Evolutionary conservation across 1,284 basidiomycete genomes (phyloP), one percentile per base, ranked within the genome.

Genomic region (Cystobasidiaceae sp.): DNA sequence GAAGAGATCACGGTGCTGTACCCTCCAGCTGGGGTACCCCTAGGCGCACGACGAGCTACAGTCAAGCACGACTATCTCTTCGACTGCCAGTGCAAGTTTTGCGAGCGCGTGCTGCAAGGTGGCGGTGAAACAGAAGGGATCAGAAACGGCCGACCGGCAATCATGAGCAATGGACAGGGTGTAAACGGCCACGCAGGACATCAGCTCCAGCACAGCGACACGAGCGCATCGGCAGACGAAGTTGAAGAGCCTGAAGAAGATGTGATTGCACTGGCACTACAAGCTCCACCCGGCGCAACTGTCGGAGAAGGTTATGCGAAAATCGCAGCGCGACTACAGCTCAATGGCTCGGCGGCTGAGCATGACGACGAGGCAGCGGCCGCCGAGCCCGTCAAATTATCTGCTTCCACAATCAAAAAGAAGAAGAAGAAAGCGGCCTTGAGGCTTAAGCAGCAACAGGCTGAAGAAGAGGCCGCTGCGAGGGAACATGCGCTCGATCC

Each of bases 1-100:
- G 63, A 66, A 58, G 63, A 66, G 30, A 66, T 66, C 27, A 66
- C 65, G 32, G 45, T 67, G n/a, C 25, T 41, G 32, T 67, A 67
- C 41, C 30, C 52, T 23, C 45, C 49, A 8, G 30, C 65, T n/a
- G 9, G 23, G 4, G 19, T 30, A 7, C 48, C 59, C 37, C 25
- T 63, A n/a, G 43, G 34, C 13, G 37, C 51, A 25, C 48, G 65
- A 9, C 65, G 48, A 17, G 19, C 27, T 2, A 33, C 34, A 4
- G 41, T 67, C 34, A 39, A 49, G 7, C 28, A 28, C n/a, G 43
- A 61, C 34, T 67, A 67, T 41, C 56, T 67, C 15, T 67, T 67
- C 59, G 65, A 67, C 8, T 67, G 65, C 45, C 11, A 4, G 2
- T 66, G 63, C 32, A 15, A 5, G 8, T 27, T 45, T 30, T 66